A percentile compares a stretch with the other conserved stretches of the same genome.
Evolutionary conservation across 495 filamentous ascomycete species (phyloP).

Genomic region (Aeminium ludgeri): DNA sequence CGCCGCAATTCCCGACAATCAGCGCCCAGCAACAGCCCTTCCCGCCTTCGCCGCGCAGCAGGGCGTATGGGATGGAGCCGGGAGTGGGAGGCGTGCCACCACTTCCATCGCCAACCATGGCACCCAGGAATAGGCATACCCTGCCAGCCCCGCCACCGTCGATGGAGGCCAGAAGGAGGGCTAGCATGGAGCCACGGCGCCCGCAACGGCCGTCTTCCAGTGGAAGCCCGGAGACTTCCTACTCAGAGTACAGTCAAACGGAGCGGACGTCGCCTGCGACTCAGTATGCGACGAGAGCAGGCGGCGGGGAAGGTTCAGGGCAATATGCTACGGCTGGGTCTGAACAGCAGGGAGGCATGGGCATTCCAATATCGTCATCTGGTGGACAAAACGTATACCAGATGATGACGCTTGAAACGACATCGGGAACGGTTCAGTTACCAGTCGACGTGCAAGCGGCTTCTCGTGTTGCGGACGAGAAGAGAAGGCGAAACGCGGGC

Average conservation of each 20-base stretch:
- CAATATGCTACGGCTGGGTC: not conserved
- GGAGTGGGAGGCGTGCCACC: conserved; percentile 17
- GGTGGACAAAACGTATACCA: conserved; percentile 24
- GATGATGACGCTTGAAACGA: conserved; percentile 25
- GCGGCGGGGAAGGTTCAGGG: not conserved
- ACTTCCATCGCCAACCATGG: conserved; percentile 19
- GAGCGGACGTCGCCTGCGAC: conserved; percentile 11
- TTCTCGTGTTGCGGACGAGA: conserved; percentile 26
- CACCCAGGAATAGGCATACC: conserved; percentile 10
- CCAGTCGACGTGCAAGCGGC: conserved; percentile 28
- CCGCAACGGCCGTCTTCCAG: conserved; percentile 6
- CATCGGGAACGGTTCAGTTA: conserved; percentile 24
- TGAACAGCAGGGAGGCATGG: conserved; percentile 14
- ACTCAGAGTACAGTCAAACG: conserved; percentile 17
- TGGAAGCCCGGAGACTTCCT: conserved; percentile 17
- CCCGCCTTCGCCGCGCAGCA: conserved; percentile 10
- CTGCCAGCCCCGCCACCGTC: conserved; percentile 12
- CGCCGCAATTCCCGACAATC: conserved; percentile 19
- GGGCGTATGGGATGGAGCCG: conserved; percentile 17
- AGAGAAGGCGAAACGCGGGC: conserved; percentile 59
- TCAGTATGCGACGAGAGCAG: conserved; percentile 2
- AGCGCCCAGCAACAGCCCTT: conserved; percentile 23
- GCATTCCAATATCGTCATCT: conserved; percentile 23
- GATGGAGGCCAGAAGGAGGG: conserved; percentile 4
- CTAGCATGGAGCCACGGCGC: conserved; percentile 1